Evolutionary conservation across 1,284 basidiomycete species (phyloP), one percentile per base, ranked within the genome.

Genomic region (Boletellus deceptivus): DNA sequence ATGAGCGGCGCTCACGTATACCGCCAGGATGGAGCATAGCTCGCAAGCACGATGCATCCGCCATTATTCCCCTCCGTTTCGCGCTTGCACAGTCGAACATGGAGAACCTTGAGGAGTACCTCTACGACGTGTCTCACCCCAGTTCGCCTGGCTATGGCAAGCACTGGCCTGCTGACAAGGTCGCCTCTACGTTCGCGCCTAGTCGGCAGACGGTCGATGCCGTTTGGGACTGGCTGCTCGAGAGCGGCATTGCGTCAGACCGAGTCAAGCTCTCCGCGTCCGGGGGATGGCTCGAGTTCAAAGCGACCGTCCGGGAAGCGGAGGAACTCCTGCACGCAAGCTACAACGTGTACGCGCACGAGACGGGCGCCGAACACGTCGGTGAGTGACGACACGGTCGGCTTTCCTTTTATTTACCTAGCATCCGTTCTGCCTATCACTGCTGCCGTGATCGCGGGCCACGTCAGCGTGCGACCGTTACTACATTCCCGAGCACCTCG

Each of bases 101-200:
- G 4, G 64, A 70, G 18, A 49, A 59, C 14, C 51, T 79, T 14
- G 70, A 75, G 18, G 61, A 70, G 38, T 66, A 60, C 50, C 65
- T 77, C 31, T 64, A 72, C 48, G 73, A 72, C 39, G 72, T 77
- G 6, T 76, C 77, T 9, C 69, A 75, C 50, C 77, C 77, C 5
- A 55, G 62, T 16, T 79, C 74, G 3, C 54, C 65, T 13, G 69
- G 70, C 60, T 79, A 76, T 50, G 77, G 77, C 6, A 69, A 74
- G 35, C 77, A 79, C 55, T 79, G 77, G 77, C 59, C 66, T 2
- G 58, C 72, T 11, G 63, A 56, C 4, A 56, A 69, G 43, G 64
- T 80, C 37, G 66, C 71, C 3, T 53, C 68, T 38, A 73, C 67
- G 18, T 79, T 79, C 54, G 68, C 73, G 11, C 76, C 78, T 0